Conservation (phyloP, 2,329 filamentous ascomycete genomes). For the Phialophora tarda region DNA sequence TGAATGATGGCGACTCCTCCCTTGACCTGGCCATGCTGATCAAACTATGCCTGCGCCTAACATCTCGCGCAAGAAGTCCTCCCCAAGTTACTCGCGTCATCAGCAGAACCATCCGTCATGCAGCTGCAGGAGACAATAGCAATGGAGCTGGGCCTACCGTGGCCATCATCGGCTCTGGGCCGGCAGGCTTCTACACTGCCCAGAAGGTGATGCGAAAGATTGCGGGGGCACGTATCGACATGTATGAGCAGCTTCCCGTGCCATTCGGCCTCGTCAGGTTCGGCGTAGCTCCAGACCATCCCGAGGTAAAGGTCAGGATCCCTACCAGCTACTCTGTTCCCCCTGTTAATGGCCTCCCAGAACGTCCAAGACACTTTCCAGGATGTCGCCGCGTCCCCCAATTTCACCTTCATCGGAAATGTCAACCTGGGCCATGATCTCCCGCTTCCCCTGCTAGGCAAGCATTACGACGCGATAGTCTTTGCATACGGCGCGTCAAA, state of each 20-base stretch:
- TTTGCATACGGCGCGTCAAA: constrained; percentile 91
- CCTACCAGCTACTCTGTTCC: neutral
- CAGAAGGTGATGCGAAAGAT: constrained; percentile 81
- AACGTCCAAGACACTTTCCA: constrained; percentile 95
- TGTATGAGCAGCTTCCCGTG: constrained; percentile 94
- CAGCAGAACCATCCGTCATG: constrained; percentile 9
- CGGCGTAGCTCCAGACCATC: constrained; percentile 97
- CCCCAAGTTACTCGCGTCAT: neutral
- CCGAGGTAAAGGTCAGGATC: constrained; percentile 84
- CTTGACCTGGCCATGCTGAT: constrained; percentile 26
- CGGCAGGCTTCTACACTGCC: constrained; percentile 93
- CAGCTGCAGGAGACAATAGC: constrained; percentile 18
- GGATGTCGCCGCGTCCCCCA: constrained; percentile 79
- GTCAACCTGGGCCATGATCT: constrained; percentile 75
- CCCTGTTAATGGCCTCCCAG: constrained; percentile 51
- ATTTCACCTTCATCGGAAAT: constrained; percentile 92
- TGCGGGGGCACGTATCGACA: constrained; percentile 76
- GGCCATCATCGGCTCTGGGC: constrained; percentile 89
- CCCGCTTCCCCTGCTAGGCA: constrained; percentile 70
- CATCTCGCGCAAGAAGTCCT: constrained; percentile 19
- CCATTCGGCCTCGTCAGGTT: constrained; percentile 92
- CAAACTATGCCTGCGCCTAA: constrained; percentile 22
- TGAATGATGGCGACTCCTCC: constrained; percentile 25
- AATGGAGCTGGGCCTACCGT: constrained; percentile 69
- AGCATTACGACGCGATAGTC: constrained; percentile 88